These are phyloP conservation scores for Globisporangium irregulare DNA, from an alignment of 352 stramenopile genomes.

Conservation along the genomic window DNA sequence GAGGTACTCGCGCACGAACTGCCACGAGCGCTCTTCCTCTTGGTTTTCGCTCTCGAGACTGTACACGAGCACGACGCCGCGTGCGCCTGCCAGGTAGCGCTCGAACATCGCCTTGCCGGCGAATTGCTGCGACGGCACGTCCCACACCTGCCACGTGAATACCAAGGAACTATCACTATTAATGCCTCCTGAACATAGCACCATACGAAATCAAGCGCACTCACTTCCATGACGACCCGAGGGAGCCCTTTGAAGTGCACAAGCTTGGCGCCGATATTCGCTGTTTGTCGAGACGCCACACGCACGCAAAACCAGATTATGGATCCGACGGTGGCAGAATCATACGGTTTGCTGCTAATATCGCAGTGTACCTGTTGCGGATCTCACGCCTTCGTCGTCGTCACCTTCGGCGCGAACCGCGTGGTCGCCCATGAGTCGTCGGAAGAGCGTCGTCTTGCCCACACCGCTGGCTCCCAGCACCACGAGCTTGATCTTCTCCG, in stretches of 20 bases:
- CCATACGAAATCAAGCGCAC: background rate
- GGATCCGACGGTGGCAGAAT: background rate
- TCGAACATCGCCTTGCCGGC: constrained; percentile 40
- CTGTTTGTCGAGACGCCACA: constrained; percentile 12
- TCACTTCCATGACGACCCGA: constrained; percentile 45
- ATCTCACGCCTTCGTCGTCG: constrained; percentile 24
- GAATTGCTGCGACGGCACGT: constrained; percentile 54
- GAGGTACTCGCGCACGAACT: constrained; percentile 9
- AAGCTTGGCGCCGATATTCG: constrained; percentile 52
- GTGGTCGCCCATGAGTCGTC: constrained; percentile 34
- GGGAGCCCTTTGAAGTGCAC: constrained; percentile 35
- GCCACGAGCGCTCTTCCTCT: background rate
- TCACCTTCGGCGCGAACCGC: background rate
- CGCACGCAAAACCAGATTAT: background rate
- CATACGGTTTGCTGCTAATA: background rate
- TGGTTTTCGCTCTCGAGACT: constrained; percentile 17
- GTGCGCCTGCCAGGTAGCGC: constrained; percentile 32
- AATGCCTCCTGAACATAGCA: background rate
- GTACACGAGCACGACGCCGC: constrained; percentile 46
- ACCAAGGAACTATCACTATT: no score
- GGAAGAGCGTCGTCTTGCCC: constrained; percentile 59
- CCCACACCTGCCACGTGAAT: constrained; percentile 39
- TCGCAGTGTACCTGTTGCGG: constrained; percentile 33
- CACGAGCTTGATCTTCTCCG: constrained; percentile 46
- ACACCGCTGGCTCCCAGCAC: constrained; percentile 36